Evolutionary conservation across 495 filamentous ascomycete species (phyloP).

Genomic region (Daldinia caldariorum): DNA sequence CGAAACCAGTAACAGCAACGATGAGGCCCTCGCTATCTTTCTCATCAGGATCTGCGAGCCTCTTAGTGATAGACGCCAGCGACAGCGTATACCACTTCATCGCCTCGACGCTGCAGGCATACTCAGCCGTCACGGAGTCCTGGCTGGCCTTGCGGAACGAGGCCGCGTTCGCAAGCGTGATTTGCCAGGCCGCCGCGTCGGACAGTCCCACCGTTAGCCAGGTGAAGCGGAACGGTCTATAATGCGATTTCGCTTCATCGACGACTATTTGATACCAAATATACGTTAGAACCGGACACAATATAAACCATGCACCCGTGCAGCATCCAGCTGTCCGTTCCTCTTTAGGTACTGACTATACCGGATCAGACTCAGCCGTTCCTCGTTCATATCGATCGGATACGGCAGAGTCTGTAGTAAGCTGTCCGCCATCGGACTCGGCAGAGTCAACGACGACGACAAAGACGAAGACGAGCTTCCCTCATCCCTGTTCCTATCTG

Average conservation of each 20-base stretch:
- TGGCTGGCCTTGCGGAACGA: conserved; percentile 12
- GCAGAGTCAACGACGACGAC: conserved; percentile 1
- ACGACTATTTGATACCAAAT: conserved; percentile 38
- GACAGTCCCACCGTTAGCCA: conserved; percentile 43
- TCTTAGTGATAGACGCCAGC: conserved; percentile 34
- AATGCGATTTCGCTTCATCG: conserved; percentile 24
- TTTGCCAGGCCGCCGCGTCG: conserved; percentile 41
- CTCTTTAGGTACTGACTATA: conserved; percentile 28
- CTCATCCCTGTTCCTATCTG: not conserved
- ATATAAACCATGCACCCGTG: no score
- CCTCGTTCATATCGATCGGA: conserved; percentile 40
- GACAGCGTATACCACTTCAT: conserved; percentile 46
- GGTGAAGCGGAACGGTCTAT: conserved; percentile 41
- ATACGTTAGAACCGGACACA: conserved; percentile 24
- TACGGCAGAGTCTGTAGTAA: conserved; percentile 24
- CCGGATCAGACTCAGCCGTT: conserved; percentile 32
- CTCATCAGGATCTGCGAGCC: conserved; percentile 37
- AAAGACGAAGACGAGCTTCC: conserved; percentile 9
- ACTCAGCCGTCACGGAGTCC: conserved; percentile 23
- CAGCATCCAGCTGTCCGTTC: no score
- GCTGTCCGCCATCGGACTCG: conserved; percentile 24
- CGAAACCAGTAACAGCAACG: conserved; percentile 41
- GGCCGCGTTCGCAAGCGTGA: conserved; percentile 41
- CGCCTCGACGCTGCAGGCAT: conserved; percentile 26
- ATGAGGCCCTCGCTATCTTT: conserved; percentile 35